Conservation (phyloP, 1,284 basidiomycete genomes). For the Bondarzewia mesenterica region DNA sequence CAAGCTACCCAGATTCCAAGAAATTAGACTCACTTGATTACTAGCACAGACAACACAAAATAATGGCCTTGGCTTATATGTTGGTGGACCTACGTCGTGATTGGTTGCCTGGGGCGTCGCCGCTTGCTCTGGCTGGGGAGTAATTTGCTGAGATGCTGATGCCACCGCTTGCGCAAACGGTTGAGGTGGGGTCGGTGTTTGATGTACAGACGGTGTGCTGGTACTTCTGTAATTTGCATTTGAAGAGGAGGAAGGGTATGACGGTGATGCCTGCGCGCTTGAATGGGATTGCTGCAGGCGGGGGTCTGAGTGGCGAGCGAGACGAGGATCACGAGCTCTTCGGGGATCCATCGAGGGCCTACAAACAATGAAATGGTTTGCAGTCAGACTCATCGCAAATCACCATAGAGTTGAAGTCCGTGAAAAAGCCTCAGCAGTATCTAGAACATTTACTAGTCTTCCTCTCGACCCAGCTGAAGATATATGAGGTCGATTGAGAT, state of each 20-base stretch:
- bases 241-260: conserved; percentile 19
- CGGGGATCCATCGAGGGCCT: conserved; percentile 60
- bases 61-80: conserved; percentile 60
- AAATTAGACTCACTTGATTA: conserved; percentile 67
- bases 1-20: not conserved
- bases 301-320: conserved; percentile 57
- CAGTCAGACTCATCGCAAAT: conserved; percentile 7
- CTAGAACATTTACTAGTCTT: conserved; percentile 73
- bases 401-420: no score
- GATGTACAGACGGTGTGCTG: conserved; percentile 15
- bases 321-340: conserved; percentile 69
- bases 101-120: conserved; percentile 14
- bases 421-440: conserved; percentile 84
- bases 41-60: conserved; percentile 99
- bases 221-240: conserved; percentile 11
- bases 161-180: conserved; percentile 20
- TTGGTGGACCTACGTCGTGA: conserved; percentile 5
- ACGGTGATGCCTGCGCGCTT: conserved; percentile 19
- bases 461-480: conserved; percentile 51
- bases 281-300: conserved; percentile 48
- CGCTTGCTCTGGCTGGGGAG: conserved; percentile 2
- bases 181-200: conserved; percentile 28
- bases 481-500: conserved; percentile 55
- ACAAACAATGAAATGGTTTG: conserved; percentile 6
- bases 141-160: conserved; percentile 11